Base-by-base conservation (phyloP, 352 stramenopile species). In the Phytophthora pinifolia region DNA sequence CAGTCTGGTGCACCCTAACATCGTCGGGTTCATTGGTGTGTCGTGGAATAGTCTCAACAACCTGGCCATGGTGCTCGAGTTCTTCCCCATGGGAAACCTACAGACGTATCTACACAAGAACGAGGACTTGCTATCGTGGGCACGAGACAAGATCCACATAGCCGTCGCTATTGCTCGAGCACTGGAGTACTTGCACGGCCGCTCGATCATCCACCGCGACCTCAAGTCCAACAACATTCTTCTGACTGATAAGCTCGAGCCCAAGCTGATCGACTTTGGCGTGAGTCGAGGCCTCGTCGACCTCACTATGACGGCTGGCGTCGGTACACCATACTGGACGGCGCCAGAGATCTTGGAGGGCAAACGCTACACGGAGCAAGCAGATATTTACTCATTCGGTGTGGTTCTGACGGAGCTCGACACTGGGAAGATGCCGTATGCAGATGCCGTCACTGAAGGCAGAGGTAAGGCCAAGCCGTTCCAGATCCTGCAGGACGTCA, bases 231-330 rank as follows among this genome's bases (percentile, higher is more conserved):
- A 44, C 60, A 95, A 95, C 54, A 71, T 95, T 27, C 54, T 95
- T 35, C 68, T 96, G 32, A 87, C 88, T 18, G 69, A 51, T 6
- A 31, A 66, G 14, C 76, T 87, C 0, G 68, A 88, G 30, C 71
- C 89, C 17, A 81, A 87, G 25, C 50, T 96, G 27, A 90, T 80
- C 22, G 85, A 96, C 65, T 95, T 97, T 64, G 88, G 86, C 42
- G 59, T 90, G 59, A 79, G 63, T 18, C 82, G 58, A 4, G 49
- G 30, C 13, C 14, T 39, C 14, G 31, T 51, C 2, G 58, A 65
- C 34, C 15, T 43, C 30, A 60, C 50, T 44, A 45, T 82, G 88
- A 68, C 73, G 78, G 37, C 81, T 3, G 81, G 88, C 18, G 87
- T 89, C 15, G 86, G 86, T 5, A 96, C 85, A 12, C 73, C 79